Evolutionary conservation across 257 asterid genomes (phyloP), one percentile per base, ranked within the genome.

Genomic region (Primulina huaijiensis): DNA sequence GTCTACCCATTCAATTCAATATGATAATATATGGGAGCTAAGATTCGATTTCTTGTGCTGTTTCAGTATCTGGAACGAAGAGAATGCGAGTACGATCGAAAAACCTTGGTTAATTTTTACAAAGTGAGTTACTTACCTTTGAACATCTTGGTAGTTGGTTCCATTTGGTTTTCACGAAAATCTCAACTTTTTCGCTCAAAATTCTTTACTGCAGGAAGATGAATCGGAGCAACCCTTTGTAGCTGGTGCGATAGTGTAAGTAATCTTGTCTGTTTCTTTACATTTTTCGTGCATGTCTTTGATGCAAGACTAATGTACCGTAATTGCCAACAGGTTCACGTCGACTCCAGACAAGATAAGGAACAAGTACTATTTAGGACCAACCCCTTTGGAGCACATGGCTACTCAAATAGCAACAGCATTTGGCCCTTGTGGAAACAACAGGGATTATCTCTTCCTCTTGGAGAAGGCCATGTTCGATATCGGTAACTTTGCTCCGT

Each of bases 331-430:
- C 93, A 92, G 97, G 33, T 92, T 93, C 79, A 90, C 96, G 50
- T 88, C 98, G 16, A 90, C 98, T 12, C 92, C 93, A 0, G 96
- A 90, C 83, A 85, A 78, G 64, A 77, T 83, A 73, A 82, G 84
- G 30, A 93, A 93, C 20, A 90, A 90, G 78, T 90, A 93, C 81
- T 90, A 93, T 69, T 69, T 93, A 5, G 99, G 99, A 30, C 97
- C 97, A 33, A 97, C 97, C 11, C 97, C 95, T 0, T 62, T 93
- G 85, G 95, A 93, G 68, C 95, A 82, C 69, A 87, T 89, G 94
- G 94, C 91, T 64, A 73, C 86, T 69, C 99, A 93, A 80, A 93
- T 93, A 25, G 98, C 98, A 5, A 90, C 94, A 6, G 96, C 98
- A n/a, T 31, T 37, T 69, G 98, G 98, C 55, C 98, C 99, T 4